A percentile compares a stretch with the other conserved stretches of the same genome.
Conservation (phyloP, 1,284 basidiomycete genomes). For the Clitocybe nebularis region DNA sequence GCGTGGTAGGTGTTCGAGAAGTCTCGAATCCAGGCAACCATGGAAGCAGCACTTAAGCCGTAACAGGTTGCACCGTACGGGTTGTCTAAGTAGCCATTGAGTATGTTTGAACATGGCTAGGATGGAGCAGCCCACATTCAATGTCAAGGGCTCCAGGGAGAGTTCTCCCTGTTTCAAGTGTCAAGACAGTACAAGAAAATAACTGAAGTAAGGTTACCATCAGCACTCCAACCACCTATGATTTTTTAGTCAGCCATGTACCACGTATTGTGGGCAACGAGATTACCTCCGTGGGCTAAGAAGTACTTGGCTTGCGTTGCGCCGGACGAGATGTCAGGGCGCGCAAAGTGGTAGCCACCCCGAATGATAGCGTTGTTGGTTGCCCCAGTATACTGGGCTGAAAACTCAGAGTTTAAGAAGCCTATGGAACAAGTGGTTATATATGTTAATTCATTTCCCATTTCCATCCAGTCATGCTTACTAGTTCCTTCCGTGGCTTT, state of each 20-base stretch:
- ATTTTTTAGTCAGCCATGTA: not conserved
- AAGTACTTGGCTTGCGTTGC: constrained; percentile 60
- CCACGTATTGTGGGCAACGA: not conserved
- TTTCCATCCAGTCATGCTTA: constrained; percentile 5
- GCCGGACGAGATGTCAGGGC: constrained; percentile 48
- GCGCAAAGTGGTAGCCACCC: constrained; percentile 61
- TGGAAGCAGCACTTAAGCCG: constrained; percentile 44
- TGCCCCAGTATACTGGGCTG: constrained; percentile 48
- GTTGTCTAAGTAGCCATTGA: constrained; percentile 34
- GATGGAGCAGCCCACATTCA: constrained; percentile 39
- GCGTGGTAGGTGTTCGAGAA: constrained; percentile 62
- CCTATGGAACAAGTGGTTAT: no score
- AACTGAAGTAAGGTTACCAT: no score
- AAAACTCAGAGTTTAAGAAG: constrained; percentile 40
- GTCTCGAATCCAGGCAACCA: constrained; percentile 61
- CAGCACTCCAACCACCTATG: constrained; percentile 51
- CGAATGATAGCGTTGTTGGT: constrained; percentile 54
- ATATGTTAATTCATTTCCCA: no score
- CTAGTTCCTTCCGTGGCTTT: constrained; percentile 67
- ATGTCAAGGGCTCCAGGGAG: constrained; percentile 66
- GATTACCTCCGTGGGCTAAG: constrained; percentile 51
- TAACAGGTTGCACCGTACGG: constrained; percentile 52
- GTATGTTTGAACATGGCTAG: not conserved
- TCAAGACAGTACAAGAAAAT: not conserved
- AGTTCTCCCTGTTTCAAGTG: constrained; percentile 35